Evolutionary conservation across 768 basidiomycete species (phyloP), one percentile per base, ranked within the genome.

Genomic region (Lactarius hatsudake): DNA sequence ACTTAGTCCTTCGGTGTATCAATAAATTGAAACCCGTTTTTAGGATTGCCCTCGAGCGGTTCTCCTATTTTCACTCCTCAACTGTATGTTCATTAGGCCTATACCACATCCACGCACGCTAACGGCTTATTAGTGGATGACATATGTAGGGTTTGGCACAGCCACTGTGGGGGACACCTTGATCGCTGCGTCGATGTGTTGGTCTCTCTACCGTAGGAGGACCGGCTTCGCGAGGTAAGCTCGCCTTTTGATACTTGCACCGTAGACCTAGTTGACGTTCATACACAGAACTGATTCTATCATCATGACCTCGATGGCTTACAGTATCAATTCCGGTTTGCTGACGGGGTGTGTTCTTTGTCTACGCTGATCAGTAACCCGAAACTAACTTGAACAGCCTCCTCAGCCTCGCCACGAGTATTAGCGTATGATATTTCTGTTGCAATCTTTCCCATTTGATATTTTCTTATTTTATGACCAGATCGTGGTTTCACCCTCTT

Each of bases 151-250:
- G 1, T 32, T 76, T 15, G 80, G 81, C 40, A 79, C 81, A 63
- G 81, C 82, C 30, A 81, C 81, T n/a, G 79, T 79, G 18, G 79
- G 82, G 12, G 83, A 84, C 69, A 76, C 83, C 65, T 75, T 83
- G 64, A 83, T 84, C 57, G 84, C 83, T 3, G 64, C 75, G 57
- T 75, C 81, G 17, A 77, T 85, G 62, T 83, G 81, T 70, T 83
- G 80, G 68, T 82, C 80, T 64, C 75, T 85, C 58, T 78, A 76
- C n/a, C 78, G 76, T n/a, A 74, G 76, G 70, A 79, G 81, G 34
- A 84, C 83, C n/a, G 83, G 83, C 20, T 79, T 82, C 64, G 64
- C 74, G 55, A 74, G 78, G 82, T 80, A 62, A 69, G 75, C 73
- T 38, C 28, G 12, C 51, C 67, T 34, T 15, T 36, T 13, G 8